Conservation (phyloP, 73 alveolate genomes). For the Paramecium biaurelia region DNA sequence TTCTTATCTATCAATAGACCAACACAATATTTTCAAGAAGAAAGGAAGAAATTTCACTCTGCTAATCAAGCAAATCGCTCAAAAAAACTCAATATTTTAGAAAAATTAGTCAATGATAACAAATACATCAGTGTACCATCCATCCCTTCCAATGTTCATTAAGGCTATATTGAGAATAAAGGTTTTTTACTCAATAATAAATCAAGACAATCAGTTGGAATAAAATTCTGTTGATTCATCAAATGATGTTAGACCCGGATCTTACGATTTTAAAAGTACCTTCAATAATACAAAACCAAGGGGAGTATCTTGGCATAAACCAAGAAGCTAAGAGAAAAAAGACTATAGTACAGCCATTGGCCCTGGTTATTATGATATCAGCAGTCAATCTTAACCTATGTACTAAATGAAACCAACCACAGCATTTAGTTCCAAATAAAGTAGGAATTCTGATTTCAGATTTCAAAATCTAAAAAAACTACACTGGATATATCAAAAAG, state of each 20-base stretch:
- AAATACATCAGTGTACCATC: constrained; percentile 7
- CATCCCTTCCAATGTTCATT: background rate
- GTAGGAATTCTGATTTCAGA: constrained; percentile 21
- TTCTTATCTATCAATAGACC: background rate
- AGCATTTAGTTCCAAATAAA: background rate
- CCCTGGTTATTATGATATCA: background rate
- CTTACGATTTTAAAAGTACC: background rate
- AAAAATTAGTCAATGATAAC: background rate
- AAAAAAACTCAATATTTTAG: background rate
- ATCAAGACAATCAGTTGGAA: background rate
- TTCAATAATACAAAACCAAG: background rate
- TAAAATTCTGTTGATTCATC: background rate
- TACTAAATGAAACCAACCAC: constrained; percentile 44
- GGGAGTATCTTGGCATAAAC: constrained; percentile 17
- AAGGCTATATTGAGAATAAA: constrained; percentile 20
- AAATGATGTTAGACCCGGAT: constrained; percentile 3
- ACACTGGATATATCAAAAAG: background rate
- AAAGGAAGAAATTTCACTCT: background rate
- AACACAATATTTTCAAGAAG: background rate
- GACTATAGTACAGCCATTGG: background rate
- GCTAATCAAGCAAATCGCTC: background rate
- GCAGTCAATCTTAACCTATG: background rate
- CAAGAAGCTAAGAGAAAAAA: background rate
- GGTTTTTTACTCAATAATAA: background rate
- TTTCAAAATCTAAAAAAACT: background rate